Base-by-base conservation (phyloP, 306 rosid species). In the Vigna mungo region DNA sequence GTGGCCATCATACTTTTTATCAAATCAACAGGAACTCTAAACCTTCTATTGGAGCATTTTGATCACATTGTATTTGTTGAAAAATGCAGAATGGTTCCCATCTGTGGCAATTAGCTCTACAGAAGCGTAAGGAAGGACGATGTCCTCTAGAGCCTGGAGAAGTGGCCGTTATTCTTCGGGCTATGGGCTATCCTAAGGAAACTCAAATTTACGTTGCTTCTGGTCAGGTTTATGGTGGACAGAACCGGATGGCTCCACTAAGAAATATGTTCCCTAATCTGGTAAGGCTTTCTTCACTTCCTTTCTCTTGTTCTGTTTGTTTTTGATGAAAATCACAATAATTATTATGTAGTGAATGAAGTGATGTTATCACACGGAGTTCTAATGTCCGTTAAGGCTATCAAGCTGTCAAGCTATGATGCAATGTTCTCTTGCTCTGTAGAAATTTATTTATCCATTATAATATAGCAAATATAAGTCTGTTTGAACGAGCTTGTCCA, bases 121-220 rank as follows among this genome's bases (percentile, higher is more conserved):
- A 95, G 86, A 95, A 95, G 88, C 87, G 99, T 54, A 95, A 95
- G 92, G 99, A 95, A 85, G 99, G 99, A 53, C 86, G 99, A 43
- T 95, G 99, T 81, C 99, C 99, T 65, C 93, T 92, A 76, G 99
- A 95, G 84, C 99, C 99, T 63, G 97, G 90, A 58, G 99, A 95
- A 91, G 99, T 95, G 83, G 99, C 99, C 32, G 97, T 95, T 41
- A 88, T 95, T 86, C 99, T 95, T 54, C 91, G 99, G 36, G 99
- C 99, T 65, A 88, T 95, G 97, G 99, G 99, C 74, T 95, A 95
- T 81, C 92, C 96, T 0, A 95, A 90, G 83, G 99, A 95, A 85
- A 95, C 99, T 39, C 99, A 95, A 87, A 95, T 95, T 76, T 95
- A 95, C 76, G 99, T 95, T 59, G 99, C 97, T 80, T 95, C 99